phyloP scores from a whole-genome alignment of 208 protist genomes.

The Crithidia expoeki region DNA sequence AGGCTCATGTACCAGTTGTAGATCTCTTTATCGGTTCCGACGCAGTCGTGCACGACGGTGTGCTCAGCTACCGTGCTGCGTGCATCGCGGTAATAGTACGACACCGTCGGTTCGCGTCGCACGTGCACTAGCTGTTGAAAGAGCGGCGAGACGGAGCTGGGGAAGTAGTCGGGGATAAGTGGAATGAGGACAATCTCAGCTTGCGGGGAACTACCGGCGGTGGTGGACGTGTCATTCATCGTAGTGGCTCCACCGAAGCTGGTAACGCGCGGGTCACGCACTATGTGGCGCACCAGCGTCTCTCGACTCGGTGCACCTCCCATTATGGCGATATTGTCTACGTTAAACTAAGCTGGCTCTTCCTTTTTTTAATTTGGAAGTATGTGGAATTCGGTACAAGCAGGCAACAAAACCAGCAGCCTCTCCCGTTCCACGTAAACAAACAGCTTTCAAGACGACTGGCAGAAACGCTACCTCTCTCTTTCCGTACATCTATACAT shows the following conservation, averaged over 20 bases:
- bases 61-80: constrained; percentile 33
- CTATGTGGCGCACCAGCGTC: constrained; percentile 50
- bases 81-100: constrained; percentile 53
- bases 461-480: too few species aligned
- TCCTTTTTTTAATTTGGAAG: too few species aligned
- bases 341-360: too few species aligned
- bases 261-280: constrained; percentile 34
- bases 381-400: too few species aligned
- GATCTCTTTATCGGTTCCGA: constrained; percentile 44
- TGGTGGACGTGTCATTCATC: neutral
- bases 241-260: neutral
- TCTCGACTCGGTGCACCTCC: constrained; percentile 63
- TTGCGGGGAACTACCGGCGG: constrained; percentile 10
- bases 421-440: too few species aligned
- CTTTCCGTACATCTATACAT: too few species aligned
- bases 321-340: constrained; percentile 26
- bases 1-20: constrained; percentile 73
- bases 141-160: constrained; percentile 38
- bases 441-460: too few species aligned
- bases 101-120: constrained; percentile 41
- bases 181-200: constrained; percentile 63
- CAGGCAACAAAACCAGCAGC: too few species aligned
- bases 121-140: constrained; percentile 61
- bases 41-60: constrained; percentile 24
- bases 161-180: constrained; percentile 70